phyloP scores from a whole-genome alignment of 225 moss, liverwort and hornwort genomes.

The Marchantia polymorpha region DNA sequence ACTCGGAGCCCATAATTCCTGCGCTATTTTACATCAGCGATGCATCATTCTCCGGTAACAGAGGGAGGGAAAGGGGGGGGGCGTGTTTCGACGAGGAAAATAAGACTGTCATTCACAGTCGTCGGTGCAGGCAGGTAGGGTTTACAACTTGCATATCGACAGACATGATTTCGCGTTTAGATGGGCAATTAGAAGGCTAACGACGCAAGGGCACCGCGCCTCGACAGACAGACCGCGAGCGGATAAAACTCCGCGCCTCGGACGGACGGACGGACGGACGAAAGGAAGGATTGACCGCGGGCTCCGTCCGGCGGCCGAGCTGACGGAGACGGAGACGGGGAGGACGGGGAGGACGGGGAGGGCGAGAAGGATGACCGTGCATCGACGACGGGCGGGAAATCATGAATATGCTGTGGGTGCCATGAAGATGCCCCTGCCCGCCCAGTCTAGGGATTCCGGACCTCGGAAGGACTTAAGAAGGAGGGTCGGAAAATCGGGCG shows the following conservation, averaged over 20 bases:
- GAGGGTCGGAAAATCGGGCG: no score
- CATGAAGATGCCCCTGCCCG: no score
- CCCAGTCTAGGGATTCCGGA: no score
- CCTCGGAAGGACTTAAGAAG: no score
- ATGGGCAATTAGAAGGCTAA: background rate
- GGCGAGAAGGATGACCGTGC: no score
- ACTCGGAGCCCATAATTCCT: background rate
- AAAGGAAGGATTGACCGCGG: no score
- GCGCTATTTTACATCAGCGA: background rate
- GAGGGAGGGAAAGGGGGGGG: no score
- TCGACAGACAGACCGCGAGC: background rate
- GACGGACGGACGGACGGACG: background rate
- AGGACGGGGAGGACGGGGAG: no score
- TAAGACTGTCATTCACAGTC: background rate
- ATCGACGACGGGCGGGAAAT: no score
- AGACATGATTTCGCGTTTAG: background rate
- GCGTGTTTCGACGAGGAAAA: background rate
- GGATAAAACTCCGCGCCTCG: background rate
- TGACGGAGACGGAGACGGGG: no score
- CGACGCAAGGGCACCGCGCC: background rate
- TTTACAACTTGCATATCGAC: background rate
- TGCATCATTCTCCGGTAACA: background rate
- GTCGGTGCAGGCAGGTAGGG: constrained; percentile 1
- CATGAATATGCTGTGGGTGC: no score
- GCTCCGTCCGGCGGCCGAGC: no score